Conservation (phyloP, 768 basidiomycete species). For the Kwoniella shandongensis region DNA sequence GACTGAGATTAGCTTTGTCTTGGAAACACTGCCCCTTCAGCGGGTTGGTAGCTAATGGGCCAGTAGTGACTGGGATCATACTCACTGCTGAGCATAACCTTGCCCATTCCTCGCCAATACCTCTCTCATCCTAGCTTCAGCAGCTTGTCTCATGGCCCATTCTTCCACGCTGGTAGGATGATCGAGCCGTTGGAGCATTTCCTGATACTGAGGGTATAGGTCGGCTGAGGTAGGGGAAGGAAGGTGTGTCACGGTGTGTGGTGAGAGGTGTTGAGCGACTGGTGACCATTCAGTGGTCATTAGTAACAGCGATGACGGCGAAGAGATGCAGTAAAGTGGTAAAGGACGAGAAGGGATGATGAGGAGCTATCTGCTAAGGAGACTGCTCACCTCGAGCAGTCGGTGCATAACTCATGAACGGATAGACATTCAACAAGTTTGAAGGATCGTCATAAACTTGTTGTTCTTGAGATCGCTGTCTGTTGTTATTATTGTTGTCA, state of each 20-base stretch:
- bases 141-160: slow-evolving; percentile 28
- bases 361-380: neutral
- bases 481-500: slow-evolving; percentile 3
- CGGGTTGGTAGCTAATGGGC: neutral
- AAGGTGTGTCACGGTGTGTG: slow-evolving; percentile 38
- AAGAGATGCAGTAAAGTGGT: neutral
- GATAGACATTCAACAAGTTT: slow-evolving; percentile 39
- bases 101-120: slow-evolving; percentile 13
- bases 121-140: slow-evolving; percentile 26
- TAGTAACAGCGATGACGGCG: no score
- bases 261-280: slow-evolving; percentile 41
- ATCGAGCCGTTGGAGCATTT: slow-evolving; percentile 32
- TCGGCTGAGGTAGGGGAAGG: slow-evolving; percentile 26
- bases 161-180: slow-evolving; percentile 34
- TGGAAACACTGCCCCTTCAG: no score
- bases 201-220: slow-evolving; percentile 38
- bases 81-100: slow-evolving; percentile 22
- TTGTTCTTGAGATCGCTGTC: slow-evolving; percentile 4
- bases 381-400: slow-evolving; percentile 43
- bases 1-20: no score
- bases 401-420: slow-evolving; percentile 46
- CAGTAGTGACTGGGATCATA: no score
- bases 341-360: neutral
- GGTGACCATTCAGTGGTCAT: no score
- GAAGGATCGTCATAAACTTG: slow-evolving; percentile 28